These are phyloP conservation scores for Panellus pusillus DNA, from an alignment of 768 basidiomycete genomes.

Conservation along the genomic window DNA sequence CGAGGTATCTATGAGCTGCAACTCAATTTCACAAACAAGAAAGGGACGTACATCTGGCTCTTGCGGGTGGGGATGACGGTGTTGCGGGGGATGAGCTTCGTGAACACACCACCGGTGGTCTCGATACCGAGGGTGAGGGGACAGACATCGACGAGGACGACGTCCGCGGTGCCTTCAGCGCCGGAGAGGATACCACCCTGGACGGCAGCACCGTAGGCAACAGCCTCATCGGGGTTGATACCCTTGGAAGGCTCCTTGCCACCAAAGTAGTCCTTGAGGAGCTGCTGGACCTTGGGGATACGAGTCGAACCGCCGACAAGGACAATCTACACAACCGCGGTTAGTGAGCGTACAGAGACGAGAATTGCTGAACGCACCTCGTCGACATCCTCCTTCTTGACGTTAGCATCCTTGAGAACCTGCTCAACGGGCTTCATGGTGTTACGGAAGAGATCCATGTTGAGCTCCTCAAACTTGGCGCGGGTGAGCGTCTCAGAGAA, in stretches of 20 bases:
- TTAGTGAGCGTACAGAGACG: neutral
- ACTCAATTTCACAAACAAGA: neutral
- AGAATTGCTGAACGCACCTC: constrained; percentile 53
- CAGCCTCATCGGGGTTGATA: constrained; percentile 99
- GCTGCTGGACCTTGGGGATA: constrained; percentile 99
- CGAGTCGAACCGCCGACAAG: constrained; percentile 98
- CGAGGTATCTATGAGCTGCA: constrained; percentile 25
- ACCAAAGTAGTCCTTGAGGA: constrained; percentile 96
- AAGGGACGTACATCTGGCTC: constrained; percentile 74
- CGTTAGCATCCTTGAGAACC: constrained; percentile 94
- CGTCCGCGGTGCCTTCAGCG: constrained; percentile 84
- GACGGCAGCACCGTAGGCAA: constrained; percentile 97
- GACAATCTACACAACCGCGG: constrained; percentile 53
- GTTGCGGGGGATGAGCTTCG: constrained; percentile 96
- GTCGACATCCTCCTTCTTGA: constrained; percentile 96
- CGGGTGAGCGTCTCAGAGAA: constrained; percentile 96
- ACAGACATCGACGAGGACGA: constrained; percentile 95
- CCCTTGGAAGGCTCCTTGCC: constrained; percentile 97
- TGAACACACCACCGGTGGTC: constrained; percentile 98
- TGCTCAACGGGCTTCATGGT: constrained; percentile 99
- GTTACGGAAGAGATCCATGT: constrained; percentile 99
- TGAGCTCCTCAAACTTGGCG: constrained; percentile 98
- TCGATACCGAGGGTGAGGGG: constrained; percentile 98
- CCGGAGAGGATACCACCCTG: constrained; percentile 98
- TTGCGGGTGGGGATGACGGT: constrained; percentile 98